Evolutionary conservation across 768 basidiomycete genomes (phyloP), one percentile per base, ranked within the genome.

Genomic region (Trametes cubensis): DNA sequence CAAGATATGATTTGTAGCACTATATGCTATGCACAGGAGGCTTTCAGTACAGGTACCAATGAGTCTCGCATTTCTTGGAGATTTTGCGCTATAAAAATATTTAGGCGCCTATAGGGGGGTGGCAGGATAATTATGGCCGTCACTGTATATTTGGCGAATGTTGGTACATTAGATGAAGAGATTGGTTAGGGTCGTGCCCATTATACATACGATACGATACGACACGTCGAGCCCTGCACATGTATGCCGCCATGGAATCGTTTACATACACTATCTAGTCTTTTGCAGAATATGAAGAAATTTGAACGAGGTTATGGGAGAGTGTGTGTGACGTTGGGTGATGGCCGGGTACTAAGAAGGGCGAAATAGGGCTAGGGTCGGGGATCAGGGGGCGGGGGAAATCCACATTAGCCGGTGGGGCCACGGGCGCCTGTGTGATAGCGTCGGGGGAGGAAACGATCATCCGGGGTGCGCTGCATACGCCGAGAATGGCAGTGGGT

Each of bases 121-220:
- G n/a, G n/a, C n/a, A n/a, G n/a, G n/a, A n/a, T n/a, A n/a, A n/a
- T n/a, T n/a, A n/a, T n/a, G n/a, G n/a, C n/a, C n/a, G n/a, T n/a
- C n/a, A n/a, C n/a, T n/a, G n/a, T n/a, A n/a, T n/a, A n/a, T n/a
- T n/a, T n/a, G n/a, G n/a, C n/a, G 30, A 25, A 47, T 58, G 56
- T 58, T 58, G 46, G 56, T 58, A 58, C 56, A 58, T 14, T 58
- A 58, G 56, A 58, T 45, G 39, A 28, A 34, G n/a, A 14, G 14
- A 21, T 58, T 39, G 46, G 30, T 39, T 58, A 20, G 34, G 26
- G 20, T 5, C 21, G 20, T 18, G n/a, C n/a, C n/a, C n/a, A 28
- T 18, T 18, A 28, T 14, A 51, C 26, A 51, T 51, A 15, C 44
- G 6, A 7, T n/a, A n/a, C n/a, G n/a, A 28, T 34, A 18, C 54